A percentile compares a stretch with the other conserved stretches of the same genome.
Evolutionary conservation across 2,329 filamentous ascomycete genomes (phyloP).

Genomic region (Pestalotiopsis sp.): DNA sequence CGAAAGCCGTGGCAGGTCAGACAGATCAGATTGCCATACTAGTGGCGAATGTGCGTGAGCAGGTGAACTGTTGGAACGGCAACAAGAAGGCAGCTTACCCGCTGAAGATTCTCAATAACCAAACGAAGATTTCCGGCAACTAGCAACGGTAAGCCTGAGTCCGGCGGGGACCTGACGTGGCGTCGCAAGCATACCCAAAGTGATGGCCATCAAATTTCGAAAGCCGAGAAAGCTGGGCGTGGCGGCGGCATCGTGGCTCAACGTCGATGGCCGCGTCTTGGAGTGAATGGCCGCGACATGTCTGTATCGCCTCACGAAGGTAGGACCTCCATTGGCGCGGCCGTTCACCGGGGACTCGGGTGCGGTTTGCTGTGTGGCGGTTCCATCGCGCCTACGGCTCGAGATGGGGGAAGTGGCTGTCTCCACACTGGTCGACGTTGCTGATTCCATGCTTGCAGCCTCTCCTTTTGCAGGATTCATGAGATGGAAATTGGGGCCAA

Average conservation of each 20-base stretch:
- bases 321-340: constrained; percentile 15
- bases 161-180: background rate
- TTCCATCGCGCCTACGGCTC: constrained; percentile 20
- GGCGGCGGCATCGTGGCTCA: constrained; percentile 78
- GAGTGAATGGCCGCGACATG: constrained; percentile 90
- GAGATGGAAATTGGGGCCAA: constrained; percentile 2
- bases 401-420: constrained; percentile 19
- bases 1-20: constrained; percentile 87
- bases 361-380: background rate
- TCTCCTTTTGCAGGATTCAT: constrained; percentile 10
- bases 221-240: constrained; percentile 90
- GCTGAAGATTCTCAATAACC: constrained; percentile 96
- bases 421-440: constrained; percentile 39
- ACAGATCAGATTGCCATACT: constrained; percentile 96
- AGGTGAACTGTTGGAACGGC: constrained; percentile 2
- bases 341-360: background rate
- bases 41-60: constrained; percentile 15
- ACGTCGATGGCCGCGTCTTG: constrained; percentile 69
- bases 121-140: constrained; percentile 92
- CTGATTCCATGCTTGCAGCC: constrained; percentile 39
- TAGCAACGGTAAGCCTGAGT: constrained; percentile 32
- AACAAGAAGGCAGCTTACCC: constrained; percentile 52
- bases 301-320: constrained; percentile 72
- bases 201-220: constrained; percentile 93
- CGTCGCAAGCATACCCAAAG: constrained; percentile 63